Evolutionary conservation across 768 basidiomycete genomes (phyloP).

Genomic region (Tricholoma flavovirens): DNA sequence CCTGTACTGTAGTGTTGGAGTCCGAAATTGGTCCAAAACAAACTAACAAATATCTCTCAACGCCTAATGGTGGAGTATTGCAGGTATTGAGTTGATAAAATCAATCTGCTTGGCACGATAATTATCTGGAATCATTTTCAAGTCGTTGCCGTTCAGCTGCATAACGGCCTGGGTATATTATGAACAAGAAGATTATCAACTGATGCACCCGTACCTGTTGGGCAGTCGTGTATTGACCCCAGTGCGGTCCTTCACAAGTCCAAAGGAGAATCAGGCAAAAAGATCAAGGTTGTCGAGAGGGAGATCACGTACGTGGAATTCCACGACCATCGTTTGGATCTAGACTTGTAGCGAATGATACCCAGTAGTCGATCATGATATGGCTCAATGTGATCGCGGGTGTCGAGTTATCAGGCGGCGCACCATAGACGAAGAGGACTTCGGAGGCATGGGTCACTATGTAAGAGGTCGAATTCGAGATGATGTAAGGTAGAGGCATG

Average conservation of each 20-base stretch:
- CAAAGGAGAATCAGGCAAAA: slow-evolving; percentile 4
- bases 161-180: slow-evolving; percentile 14
- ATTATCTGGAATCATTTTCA: slow-evolving; percentile 25
- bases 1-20: no score
- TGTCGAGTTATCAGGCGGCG: slow-evolving; percentile 8
- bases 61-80: slow-evolving; percentile 21
- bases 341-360: slow-evolving; percentile 42
- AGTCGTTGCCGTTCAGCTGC: no score
- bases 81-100: slow-evolving; percentile 20
- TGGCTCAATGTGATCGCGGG: slow-evolving; percentile 23
- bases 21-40: no score
- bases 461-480: neutral
- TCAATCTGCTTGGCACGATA: slow-evolving; percentile 23
- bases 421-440: slow-evolving; percentile 26
- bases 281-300: neutral
- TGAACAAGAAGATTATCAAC: neutral
- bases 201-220: neutral
- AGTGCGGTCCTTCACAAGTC: slow-evolving; percentile 17
- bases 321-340: no score
- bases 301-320: slow-evolving; percentile 20
- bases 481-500: no score
- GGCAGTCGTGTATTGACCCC: slow-evolving; percentile 17
- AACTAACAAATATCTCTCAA: no score
- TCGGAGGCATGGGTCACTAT: slow-evolving; percentile 29
- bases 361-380: slow-evolving; percentile 39